Conservation (phyloP, 768 basidiomycete species). For the Leccinum longicurvipes region DNA sequence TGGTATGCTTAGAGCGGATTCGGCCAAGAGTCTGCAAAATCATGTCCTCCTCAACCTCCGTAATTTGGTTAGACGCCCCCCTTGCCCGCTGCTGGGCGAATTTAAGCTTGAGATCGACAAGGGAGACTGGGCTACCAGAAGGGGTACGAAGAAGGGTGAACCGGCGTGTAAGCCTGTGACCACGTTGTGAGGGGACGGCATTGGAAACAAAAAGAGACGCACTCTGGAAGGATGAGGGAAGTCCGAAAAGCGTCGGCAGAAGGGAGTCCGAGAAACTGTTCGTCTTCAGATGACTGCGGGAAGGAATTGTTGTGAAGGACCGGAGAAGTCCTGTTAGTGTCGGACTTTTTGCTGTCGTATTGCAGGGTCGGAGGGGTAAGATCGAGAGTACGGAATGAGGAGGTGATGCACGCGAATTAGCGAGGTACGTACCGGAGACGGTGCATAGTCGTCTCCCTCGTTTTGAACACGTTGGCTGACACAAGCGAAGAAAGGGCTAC, state of each 20-base stretch:
- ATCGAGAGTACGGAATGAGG: slow-evolving; percentile 26
- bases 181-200: slow-evolving; percentile 10
- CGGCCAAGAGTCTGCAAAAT: slow-evolving; percentile 68
- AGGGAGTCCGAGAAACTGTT: slow-evolving; percentile 55
- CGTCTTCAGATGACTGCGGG: slow-evolving; percentile 35
- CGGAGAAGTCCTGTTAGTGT: slow-evolving; percentile 50
- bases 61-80: slow-evolving; percentile 64
- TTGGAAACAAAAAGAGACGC: slow-evolving; percentile 32
- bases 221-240: slow-evolving; percentile 84
- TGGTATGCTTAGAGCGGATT: slow-evolving; percentile 38
- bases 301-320: slow-evolving; percentile 32
- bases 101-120: slow-evolving; percentile 61
- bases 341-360: slow-evolving; percentile 69
- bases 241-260: slow-evolving; percentile 79
- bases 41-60: slow-evolving; percentile 85
- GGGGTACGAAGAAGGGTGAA: slow-evolving; percentile 76
- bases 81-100: slow-evolving; percentile 75
- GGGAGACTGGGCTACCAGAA: slow-evolving; percentile 59
- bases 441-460: slow-evolving; percentile 62
- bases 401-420: slow-evolving; percentile 26
- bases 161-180: slow-evolving; percentile 68
- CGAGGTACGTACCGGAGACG: slow-evolving; percentile 70
- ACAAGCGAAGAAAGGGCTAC: slow-evolving; percentile 25
- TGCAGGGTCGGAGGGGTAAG: slow-evolving; percentile 24
- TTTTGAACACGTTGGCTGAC: slow-evolving; percentile 65